These are phyloP conservation scores for Pseudopithomyces chartarum DNA, from an alignment of 2,329 filamentous ascomycete species.

Conservation along the genomic window DNA sequence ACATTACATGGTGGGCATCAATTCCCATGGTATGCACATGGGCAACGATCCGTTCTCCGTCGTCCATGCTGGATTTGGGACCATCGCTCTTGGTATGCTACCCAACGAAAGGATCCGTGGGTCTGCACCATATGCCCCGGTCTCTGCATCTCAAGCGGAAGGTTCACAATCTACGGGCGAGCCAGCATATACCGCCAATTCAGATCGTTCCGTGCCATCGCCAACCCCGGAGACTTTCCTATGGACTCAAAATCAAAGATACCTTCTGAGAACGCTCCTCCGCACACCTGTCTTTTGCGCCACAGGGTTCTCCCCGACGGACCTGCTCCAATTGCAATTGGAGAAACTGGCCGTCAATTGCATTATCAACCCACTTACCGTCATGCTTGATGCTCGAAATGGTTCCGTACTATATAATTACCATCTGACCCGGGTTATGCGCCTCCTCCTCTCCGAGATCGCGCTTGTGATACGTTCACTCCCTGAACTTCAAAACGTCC, in stretches of 20 bases:
- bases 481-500: constrained; percentile 71
- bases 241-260: constrained; percentile 55
- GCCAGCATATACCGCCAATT: constrained; percentile 17
- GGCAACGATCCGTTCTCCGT: constrained; percentile 56
- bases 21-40: constrained; percentile 62
- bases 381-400: constrained; percentile 77
- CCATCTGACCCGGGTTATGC: constrained; percentile 68
- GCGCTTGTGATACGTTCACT: constrained; percentile 71
- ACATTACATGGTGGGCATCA: constrained; percentile 74
- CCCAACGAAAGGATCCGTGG: constrained; percentile 45
- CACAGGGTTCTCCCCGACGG: constrained; percentile 60
- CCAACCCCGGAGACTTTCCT: constrained; percentile 24
- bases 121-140: constrained; percentile 31
- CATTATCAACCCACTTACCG: constrained; percentile 80
- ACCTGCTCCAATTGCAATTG: constrained; percentile 75
- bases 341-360: constrained; percentile 77
- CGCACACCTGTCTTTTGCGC: constrained; percentile 67
- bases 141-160: constrained; percentile 13
- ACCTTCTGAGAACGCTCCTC: constrained; percentile 68
- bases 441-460: constrained; percentile 75
- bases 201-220: constrained; percentile 20
- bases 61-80: constrained; percentile 63
- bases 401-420: constrained; percentile 71
- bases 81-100: constrained; percentile 61
- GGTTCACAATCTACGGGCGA: background rate